Base-by-base conservation (phyloP, 1,284 basidiomycete species). In the Tilletia indica region DNA sequence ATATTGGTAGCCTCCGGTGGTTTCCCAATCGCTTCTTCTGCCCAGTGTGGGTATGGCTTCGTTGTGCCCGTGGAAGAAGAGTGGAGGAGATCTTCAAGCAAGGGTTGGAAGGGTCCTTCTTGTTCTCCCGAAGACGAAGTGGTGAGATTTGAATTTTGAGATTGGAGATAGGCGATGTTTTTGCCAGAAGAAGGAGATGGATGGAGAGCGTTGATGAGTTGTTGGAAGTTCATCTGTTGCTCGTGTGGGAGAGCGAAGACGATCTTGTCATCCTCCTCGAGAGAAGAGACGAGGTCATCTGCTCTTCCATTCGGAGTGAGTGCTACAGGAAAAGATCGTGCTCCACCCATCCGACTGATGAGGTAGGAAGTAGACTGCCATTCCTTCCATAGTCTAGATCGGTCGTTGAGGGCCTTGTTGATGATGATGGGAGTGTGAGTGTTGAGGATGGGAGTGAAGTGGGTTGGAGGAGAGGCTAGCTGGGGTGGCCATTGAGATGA, bases 211-310 rank as follows among this genome's bases (percentile, higher is more conserved):
- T 70, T 9, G 11, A 79, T 58, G 3, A 80, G 73, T 70, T 72
- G 69, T 8, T 68, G 51, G 48, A 78, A 77, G 11, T 67, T 31
- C 75, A 80, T 76, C 9, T 21, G 47, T 19, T 61, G 70, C 48
- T 80, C 78, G 8, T 70, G 48, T 1, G 80, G 80, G 45, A 82
- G 76, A 19, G 76, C 80, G 71, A 82, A 81, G 16, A 81, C 80
- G 14, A 31, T 45, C 21, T 47, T 12, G n/a, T 58, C 68, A 8
- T 54, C 31, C 6, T 58, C 67, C 54, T n/a, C 21, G 54, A 74
- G 72, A 5, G 6, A 9, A 8, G 12, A 0, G 0, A 77, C 71
- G 31, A 81, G 47, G 61, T 82, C 80, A 64, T 82, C 80, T 4
- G 80, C 80, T 42, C 76, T 69, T 11, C 80, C 80, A 54, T 82